Percentiles rank a stretch among this genome's conserved stretches.
Evolutionary conservation across 169 alveolate species (phyloP).

Genomic region (Eimeria falciformis): DNA sequence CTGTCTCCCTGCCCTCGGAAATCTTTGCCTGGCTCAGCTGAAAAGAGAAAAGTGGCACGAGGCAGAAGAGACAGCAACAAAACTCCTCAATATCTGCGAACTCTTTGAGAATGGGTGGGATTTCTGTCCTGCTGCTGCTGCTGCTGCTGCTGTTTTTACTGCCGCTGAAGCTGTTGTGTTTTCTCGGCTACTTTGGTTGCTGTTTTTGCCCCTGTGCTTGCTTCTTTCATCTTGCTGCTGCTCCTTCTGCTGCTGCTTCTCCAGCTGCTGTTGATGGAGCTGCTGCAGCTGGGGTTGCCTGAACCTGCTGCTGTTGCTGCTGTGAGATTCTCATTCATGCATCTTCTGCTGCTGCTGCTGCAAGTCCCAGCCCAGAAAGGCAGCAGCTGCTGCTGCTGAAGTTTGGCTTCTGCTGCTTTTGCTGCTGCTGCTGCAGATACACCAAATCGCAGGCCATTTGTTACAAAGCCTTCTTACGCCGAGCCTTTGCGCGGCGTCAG

Average conservation of each 20-base stretch:
- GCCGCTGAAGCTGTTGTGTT: neutral
- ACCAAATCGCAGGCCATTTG: neutral
- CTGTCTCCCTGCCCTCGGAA: neutral
- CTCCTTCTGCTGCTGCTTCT: neutral
- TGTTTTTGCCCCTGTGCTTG: neutral
- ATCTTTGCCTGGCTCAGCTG: neutral
- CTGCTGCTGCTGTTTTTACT: neutral
- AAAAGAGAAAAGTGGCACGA: neutral
- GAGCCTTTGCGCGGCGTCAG: constrained; percentile 13
- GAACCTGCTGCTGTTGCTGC: no score
- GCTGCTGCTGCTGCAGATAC: constrained; percentile 8
- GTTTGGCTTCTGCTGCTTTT: neutral
- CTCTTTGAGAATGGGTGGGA: neutral
- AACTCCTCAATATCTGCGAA: neutral
- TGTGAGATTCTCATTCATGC: no score
- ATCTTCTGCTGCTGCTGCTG: neutral
- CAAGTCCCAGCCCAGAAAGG: neutral
- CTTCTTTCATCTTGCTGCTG: neutral
- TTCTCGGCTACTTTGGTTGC: neutral
- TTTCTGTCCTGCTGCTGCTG: neutral
- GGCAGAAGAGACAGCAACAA: neutral
- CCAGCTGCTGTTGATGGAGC: neutral
- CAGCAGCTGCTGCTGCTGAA: neutral
- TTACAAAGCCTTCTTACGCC: neutral
- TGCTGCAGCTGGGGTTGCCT: no score